A percentile compares a stretch with the other conserved stretches of the same genome.
Evolutionary conservation across 129 eudicot species (phyloP).

Genomic region (Logfia minima): DNA sequence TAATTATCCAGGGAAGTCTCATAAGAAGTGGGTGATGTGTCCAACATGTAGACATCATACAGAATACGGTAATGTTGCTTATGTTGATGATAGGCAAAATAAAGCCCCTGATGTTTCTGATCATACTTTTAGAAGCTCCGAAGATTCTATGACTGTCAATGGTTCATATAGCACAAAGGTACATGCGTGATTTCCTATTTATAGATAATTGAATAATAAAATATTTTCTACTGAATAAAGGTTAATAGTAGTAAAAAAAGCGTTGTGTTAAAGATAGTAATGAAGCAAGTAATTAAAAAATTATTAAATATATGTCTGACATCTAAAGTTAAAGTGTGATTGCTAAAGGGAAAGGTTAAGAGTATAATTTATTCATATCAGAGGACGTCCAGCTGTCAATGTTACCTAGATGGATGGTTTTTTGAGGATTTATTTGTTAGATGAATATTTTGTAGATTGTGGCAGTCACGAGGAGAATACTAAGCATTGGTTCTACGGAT

Average conservation of each 20-base stretch:
- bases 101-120: slow-evolving; percentile 28
- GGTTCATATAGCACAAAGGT: slow-evolving; percentile 99
- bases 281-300: too few relatives aligned
- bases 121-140: slow-evolving; percentile 38
- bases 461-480: slow-evolving; percentile 90
- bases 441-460: slow-evolving; percentile 53
- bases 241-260: slow-evolving; percentile 6
- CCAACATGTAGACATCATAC: slow-evolving; percentile 91
- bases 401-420: background rate
- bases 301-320: too few relatives aligned
- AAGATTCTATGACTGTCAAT: slow-evolving; percentile 61
- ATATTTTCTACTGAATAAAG: background rate
- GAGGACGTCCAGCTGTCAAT: background rate
- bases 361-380: background rate
- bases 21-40: slow-evolving; percentile 72
- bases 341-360: background rate
- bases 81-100: slow-evolving; percentile 62
- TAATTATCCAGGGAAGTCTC: slow-evolving; percentile 41
- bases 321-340: too few relatives aligned
- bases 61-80: slow-evolving; percentile 68
- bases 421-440: background rate
- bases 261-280: background rate
- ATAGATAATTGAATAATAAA: background rate
- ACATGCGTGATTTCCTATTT: slow-evolving; percentile 6
- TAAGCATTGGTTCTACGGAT: slow-evolving; percentile 62